Percentiles rank a stretch among this genome's conserved stretches.
These are phyloP conservation scores for Phaeosphaeriaceae sp. DNA, from an alignment of 2,329 filamentous ascomycete genomes.

Conservation along the genomic window DNA sequence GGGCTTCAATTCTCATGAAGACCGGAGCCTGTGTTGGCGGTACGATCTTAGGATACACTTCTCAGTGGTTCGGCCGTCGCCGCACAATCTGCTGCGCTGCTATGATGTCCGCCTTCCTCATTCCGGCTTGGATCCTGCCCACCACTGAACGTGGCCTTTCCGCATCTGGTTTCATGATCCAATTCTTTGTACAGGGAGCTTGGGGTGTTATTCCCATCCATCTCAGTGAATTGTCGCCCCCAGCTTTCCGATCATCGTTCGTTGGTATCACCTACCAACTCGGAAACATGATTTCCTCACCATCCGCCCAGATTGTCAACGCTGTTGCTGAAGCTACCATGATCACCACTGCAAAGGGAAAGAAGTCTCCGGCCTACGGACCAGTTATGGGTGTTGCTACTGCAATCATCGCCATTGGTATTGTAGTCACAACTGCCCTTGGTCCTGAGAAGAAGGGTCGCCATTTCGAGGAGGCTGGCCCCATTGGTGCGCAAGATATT, in stretches of 20 bases:
- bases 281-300: conserved; percentile 76
- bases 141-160: conserved; percentile 65
- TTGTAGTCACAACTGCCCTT: conserved; percentile 69
- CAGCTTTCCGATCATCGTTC: conserved; percentile 73
- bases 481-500: conserved; percentile 53
- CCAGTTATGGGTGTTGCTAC: conserved; percentile 78
- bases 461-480: conserved; percentile 67
- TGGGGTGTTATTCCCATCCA: conserved; percentile 65
- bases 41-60: conserved; percentile 74
- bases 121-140: conserved; percentile 74
- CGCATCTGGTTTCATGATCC: conserved; percentile 71
- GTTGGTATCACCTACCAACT: conserved; percentile 76
- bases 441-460: conserved; percentile 78
- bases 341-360: conserved; percentile 61
- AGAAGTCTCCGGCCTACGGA: conserved; percentile 71
- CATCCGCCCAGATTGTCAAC: conserved; percentile 78
- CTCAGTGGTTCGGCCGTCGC: conserved; percentile 76
- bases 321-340: conserved; percentile 65
- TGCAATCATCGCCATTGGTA: conserved; percentile 75
- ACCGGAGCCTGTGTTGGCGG: conserved; percentile 77
- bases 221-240: conserved; percentile 74
- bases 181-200: conserved; percentile 58
- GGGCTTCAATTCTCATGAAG: conserved; percentile 84
- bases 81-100: conserved; percentile 68
- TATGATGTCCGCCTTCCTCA: conserved; percentile 65